Evolutionary conservation across 768 basidiomycete species (phyloP).

Genomic region (Botryobasidium botryosum): DNA sequence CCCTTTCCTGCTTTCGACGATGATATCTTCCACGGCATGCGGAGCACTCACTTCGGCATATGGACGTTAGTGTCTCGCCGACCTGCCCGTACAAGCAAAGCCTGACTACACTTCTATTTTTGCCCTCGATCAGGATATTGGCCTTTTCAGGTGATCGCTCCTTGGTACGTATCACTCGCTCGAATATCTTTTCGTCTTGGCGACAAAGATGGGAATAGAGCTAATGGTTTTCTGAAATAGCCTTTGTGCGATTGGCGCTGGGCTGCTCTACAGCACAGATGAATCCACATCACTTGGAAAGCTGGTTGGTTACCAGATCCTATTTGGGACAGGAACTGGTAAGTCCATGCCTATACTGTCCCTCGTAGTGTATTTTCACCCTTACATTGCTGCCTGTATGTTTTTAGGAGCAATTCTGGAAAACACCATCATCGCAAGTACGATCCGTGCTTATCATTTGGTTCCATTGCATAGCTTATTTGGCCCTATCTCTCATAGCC

Average conservation of each 20-base stretch:
- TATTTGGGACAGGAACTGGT: conserved; percentile 15
- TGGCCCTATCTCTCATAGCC: too few species aligned
- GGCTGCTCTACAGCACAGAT: conserved; percentile 9
- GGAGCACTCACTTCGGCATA: not conserved
- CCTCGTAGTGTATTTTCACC: too few species aligned
- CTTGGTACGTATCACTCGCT: conserved; percentile 9
- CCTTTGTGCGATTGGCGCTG: conserved; percentile 13
- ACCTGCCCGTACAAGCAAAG: not conserved
- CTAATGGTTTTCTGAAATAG: conserved; percentile 18
- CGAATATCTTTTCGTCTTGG: conserved; percentile 21
- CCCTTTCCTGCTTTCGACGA: not conserved
- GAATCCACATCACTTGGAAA: not conserved
- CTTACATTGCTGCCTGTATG: too few species aligned
- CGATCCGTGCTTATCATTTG: too few species aligned
- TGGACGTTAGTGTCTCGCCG: not conserved
- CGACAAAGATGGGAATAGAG: too few species aligned
- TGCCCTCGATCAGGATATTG: too few species aligned
- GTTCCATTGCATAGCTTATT: too few species aligned
- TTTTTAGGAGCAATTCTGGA: too few species aligned
- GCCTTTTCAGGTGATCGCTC: too few species aligned
- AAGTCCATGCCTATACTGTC: conserved; percentile 14
- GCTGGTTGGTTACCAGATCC: conserved; percentile 8
- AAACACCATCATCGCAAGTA: too few species aligned
- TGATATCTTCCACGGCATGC: not conserved
- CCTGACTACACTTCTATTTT: too few species aligned